Percentiles rank a stretch among this genome's conserved stretches.
phyloP scores from a whole-genome alignment of 1,284 basidiomycete species.

The Golubevia sp. region DNA sequence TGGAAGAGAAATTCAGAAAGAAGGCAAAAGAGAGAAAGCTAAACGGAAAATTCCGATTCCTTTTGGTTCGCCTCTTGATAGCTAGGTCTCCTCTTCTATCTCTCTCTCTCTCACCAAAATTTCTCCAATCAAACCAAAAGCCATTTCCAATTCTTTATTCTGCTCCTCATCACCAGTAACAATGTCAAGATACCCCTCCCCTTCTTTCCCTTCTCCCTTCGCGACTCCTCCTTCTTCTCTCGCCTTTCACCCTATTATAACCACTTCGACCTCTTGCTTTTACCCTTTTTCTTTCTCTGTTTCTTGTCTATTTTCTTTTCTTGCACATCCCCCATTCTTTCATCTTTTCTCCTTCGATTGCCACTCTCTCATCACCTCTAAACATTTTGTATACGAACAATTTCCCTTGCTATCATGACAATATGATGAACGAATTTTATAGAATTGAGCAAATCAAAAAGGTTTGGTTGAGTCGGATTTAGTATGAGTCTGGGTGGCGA shows the following conservation, averaged over 20 bases:
- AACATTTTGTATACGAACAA: not conserved
- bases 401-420: not conserved
- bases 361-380: not conserved
- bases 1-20: no score
- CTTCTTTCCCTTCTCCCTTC: not conserved
- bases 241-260: not conserved
- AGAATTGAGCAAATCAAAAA: not conserved
- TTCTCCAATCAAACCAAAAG: not conserved
- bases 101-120: not conserved
- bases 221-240: not conserved
- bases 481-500: no score
- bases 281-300: slow-evolving; percentile 1
- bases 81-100: not conserved
- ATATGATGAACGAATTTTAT: not conserved
- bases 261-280: not conserved
- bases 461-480: not conserved
- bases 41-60: no score
- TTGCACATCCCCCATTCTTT: not conserved
- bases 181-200: not conserved
- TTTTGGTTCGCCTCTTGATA: not conserved
- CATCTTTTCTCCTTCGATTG: no score
- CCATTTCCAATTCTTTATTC: not conserved
- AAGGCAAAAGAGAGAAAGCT: no score
- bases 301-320: not conserved
- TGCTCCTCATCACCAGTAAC: no score